Conservation (phyloP, 805 yeast species). For the Kodamaea laetipori region DNA sequence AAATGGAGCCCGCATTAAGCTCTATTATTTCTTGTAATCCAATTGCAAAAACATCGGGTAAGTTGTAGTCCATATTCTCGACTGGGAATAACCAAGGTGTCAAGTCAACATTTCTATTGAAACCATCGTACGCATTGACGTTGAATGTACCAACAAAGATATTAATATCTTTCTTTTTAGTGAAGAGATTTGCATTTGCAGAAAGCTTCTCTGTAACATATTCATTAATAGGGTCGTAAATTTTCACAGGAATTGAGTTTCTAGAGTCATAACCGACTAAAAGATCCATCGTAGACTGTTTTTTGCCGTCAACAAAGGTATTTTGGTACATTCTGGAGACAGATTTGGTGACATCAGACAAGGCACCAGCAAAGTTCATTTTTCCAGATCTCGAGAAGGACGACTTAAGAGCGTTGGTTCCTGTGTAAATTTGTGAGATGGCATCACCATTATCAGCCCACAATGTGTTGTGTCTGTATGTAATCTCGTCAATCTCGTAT, state of each 20-base stretch:
- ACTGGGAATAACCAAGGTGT: conserved; percentile 81
- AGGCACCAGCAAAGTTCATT: conserved; percentile 94
- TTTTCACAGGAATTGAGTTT: conserved; percentile 65
- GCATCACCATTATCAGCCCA: conserved; percentile 78
- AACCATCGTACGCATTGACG: conserved; percentile 67
- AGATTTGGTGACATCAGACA: conserved; percentile 96
- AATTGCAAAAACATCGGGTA: conserved; percentile 82
- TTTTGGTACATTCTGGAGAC: conserved; percentile 94
- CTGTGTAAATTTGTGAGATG: conserved; percentile 62
- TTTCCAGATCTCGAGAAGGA: conserved; percentile 94
- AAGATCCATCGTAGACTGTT: conserved; percentile 87
- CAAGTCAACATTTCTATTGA: conserved; percentile 55
- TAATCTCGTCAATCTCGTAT: conserved; percentile 49
- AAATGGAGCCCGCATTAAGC: conserved; percentile 84
- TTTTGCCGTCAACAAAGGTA: conserved; percentile 88
- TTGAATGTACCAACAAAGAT: conserved; percentile 86
- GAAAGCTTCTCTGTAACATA: conserved; percentile 69
- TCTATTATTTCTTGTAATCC: conserved; percentile 96
- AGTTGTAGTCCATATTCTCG: conserved; percentile 38
- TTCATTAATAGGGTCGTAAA: conserved; percentile 88
- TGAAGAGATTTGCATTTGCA: conserved; percentile 52
- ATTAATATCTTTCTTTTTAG: conserved; percentile 58
- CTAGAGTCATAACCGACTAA: conserved; percentile 75
- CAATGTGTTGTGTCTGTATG: conserved; percentile 26
- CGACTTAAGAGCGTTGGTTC: conserved; percentile 83